Evolutionary conservation across 2,329 filamentous ascomycete species (phyloP).

Genomic region (Stachybotrys echinatus): DNA sequence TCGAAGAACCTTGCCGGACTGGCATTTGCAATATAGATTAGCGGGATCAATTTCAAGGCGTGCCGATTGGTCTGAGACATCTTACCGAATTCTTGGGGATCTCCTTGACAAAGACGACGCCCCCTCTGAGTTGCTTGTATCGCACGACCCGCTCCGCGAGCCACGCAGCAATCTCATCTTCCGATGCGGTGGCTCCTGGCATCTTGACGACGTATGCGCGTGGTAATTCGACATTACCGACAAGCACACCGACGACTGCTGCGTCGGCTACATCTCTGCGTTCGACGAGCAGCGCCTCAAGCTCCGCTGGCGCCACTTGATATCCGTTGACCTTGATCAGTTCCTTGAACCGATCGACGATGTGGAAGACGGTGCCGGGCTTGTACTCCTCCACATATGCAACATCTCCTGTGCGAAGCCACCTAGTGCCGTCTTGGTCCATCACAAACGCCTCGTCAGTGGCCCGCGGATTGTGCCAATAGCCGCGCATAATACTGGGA

Average conservation of each 20-base stretch:
- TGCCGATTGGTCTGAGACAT: background rate
- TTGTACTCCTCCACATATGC: conserved; percentile 59
- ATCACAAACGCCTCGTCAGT: conserved; percentile 52
- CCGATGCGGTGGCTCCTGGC: conserved; percentile 10
- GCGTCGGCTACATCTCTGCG: conserved; percentile 50
- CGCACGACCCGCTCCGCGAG: conserved; percentile 56
- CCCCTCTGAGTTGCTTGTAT: conserved; percentile 65
- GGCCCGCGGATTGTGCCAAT: conserved; percentile 67
- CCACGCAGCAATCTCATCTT: conserved; percentile 54
- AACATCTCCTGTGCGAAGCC: conserved; percentile 73
- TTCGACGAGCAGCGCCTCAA: conserved; percentile 31
- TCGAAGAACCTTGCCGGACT: conserved; percentile 64
- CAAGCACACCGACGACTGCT: conserved; percentile 57
- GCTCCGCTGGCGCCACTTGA: conserved; percentile 53
- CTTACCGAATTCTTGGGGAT: conserved; percentile 57
- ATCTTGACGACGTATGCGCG: conserved; percentile 54
- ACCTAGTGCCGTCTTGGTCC: conserved; percentile 47
- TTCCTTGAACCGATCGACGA: conserved; percentile 70
- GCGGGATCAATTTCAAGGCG: no score
- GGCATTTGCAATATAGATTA: background rate
- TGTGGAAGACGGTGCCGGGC: conserved; percentile 46
- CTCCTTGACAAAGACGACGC: conserved; percentile 60
- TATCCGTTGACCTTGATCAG: conserved; percentile 57
- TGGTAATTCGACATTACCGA: conserved; percentile 52
- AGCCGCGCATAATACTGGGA: conserved; percentile 70